Percentiles rank a stretch among this genome's conserved stretches.
Conservation (phyloP, 2,329 filamentous ascomycete species). For the Clarireedia hainanense region DNA sequence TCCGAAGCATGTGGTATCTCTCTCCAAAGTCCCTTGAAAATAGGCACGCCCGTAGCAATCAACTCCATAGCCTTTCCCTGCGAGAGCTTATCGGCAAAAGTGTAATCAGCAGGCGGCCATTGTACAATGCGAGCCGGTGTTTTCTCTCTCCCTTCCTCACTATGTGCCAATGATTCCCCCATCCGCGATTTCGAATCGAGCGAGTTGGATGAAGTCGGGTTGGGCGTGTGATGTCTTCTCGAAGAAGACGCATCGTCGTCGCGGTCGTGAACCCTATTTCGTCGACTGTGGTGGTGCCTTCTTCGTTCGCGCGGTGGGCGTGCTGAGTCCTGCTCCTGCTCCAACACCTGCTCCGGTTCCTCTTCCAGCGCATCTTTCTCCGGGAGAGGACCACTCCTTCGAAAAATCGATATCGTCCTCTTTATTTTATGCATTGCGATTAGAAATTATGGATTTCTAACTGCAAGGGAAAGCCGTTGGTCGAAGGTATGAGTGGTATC, state of each 20-base stretch:
- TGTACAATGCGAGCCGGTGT: slow-evolving; percentile 33
- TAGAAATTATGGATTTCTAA: not conserved
- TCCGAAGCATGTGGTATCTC: slow-evolving; percentile 46
- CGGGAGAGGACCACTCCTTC: not conserved
- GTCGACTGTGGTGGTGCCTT: not conserved
- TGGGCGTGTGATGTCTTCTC: not conserved
- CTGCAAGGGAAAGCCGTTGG: not conserved
- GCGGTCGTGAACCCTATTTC: not conserved
- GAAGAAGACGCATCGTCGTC: slow-evolving; percentile 1
- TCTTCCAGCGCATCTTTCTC: too few relatives aligned
- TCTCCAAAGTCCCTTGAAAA: slow-evolving; percentile 46
- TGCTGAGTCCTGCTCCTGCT: not conserved
- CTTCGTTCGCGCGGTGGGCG: not conserved
- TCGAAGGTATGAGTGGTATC: not conserved
- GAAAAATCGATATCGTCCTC: not conserved
- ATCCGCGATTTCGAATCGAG: slow-evolving; percentile 4
- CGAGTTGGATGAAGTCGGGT: not conserved
- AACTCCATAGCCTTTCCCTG: slow-evolving; percentile 48
- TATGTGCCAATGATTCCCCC: slow-evolving; percentile 2
- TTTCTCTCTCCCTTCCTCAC: not conserved
- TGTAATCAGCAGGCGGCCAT: slow-evolving; percentile 50
- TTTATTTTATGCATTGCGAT: not conserved
- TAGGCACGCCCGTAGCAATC: slow-evolving; percentile 49
- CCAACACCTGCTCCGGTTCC: too few relatives aligned
- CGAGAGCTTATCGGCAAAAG: slow-evolving; percentile 41